Base-by-base conservation (phyloP, 2,329 filamentous ascomycete genomes). In the Colletotrichum karsti region DNA sequence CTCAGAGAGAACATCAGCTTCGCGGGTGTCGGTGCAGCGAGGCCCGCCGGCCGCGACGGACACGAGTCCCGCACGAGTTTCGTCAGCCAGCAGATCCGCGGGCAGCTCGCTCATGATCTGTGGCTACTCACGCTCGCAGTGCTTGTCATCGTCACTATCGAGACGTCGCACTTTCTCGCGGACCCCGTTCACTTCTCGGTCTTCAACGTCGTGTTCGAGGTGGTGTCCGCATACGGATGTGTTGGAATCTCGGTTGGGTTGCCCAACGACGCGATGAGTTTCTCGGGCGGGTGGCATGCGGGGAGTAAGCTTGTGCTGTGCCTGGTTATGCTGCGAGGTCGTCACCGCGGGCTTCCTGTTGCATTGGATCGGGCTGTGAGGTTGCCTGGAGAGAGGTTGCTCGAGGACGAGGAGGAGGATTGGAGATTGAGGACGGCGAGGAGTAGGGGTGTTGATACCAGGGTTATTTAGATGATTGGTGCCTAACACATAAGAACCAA, bases 81-180 rank as follows among this genome's bases (percentile, higher is more conserved):
- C 59, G 78, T 88, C 13, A 81, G 82, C 42, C 83, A 87, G 69
- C 89, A 92, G 73, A 80, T 91, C 22, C 85, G 88, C n/a, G 85
- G 85, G 6, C 90, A 92, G 75, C 83, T 92, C 2, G 87, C 88
- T 30, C 88, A 92, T 74, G 90, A 92, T 73, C 80, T 92, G 15
- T 92, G 90, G 90, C 89, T 85, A 80, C 86, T 92, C 13, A 85
- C 88, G 3, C 76, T 91, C 0, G 87, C 88, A 2, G 83, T 90
- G 12, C 81, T 91, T 55, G 75, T 89, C 33, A 89, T 92, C 62
- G 83, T 84, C 59, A 84, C 87, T 41, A 88, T 90, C 51, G 90
- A 92, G 75, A 86, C 85, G 3, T 77, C 79, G 5, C 84, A 88
- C 63, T 89, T 88, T 58, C 77, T 83, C 1, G 72, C 75, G 5